phyloP scores from a whole-genome alignment of 306 rosid genomes.

The Vicia villosa region DNA sequence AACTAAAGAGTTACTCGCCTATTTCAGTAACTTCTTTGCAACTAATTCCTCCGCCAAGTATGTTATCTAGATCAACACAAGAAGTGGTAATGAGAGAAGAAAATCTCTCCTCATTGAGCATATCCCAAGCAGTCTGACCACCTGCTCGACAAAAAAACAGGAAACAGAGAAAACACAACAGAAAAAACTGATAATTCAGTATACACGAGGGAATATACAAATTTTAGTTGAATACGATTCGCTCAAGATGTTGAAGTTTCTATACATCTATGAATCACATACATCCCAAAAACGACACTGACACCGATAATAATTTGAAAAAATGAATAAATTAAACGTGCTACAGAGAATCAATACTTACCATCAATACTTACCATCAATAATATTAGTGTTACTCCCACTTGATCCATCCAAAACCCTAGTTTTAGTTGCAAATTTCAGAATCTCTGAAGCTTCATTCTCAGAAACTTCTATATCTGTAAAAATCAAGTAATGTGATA shows the following conservation, averaged over 20 bases:
- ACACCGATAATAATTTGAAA: too few species aligned
- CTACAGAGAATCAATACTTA: conserved; percentile 11
- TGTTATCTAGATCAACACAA: conserved; percentile 72
- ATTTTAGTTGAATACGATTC: not conserved
- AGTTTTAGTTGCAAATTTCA: conserved; percentile 53
- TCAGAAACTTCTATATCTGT: conserved; percentile 68
- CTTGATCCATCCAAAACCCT: conserved; percentile 53
- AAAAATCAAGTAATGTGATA: conserved; percentile 28
- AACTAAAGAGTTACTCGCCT: conserved; percentile 52
- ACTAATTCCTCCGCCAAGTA: conserved; percentile 87
- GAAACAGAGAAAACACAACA: not conserved
- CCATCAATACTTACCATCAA: conserved; percentile 72
- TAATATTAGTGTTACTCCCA: conserved; percentile 38
- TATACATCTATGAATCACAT: too few species aligned
- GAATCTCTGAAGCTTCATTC: conserved; percentile 72
- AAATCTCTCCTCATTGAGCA: conserved; percentile 76
- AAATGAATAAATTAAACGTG: too few species aligned
- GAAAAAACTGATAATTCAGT: not conserved
- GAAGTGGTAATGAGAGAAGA: conserved; percentile 70
- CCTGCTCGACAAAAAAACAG: conserved; percentile 45
- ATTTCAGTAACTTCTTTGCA: conserved; percentile 94
- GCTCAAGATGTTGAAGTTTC: too few species aligned
- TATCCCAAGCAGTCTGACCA: conserved; percentile 90
- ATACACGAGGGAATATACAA: not conserved
- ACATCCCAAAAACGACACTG: too few species aligned